Evolutionary conservation across 345 rosid species (phyloP), one percentile per base, ranked within the genome.

Genomic region (Brassica carinata): DNA sequence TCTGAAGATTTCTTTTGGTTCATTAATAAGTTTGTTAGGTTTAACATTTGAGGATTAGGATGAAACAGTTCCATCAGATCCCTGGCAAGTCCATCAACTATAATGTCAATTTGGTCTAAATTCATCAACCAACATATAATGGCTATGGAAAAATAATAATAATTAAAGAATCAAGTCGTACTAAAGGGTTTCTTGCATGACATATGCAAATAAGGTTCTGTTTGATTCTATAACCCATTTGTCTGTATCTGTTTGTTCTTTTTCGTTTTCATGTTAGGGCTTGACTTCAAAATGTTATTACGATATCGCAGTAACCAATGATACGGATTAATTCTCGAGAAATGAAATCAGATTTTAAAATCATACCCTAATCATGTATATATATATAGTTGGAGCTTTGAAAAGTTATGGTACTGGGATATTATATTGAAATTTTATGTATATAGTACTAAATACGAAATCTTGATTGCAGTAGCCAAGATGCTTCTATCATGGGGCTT

Each of bases 181-280:
- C 30, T 64, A 53, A 65, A 58, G 51, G 58, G 17, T 66, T 11
- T 58, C 27, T 66, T 79, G 58, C 66, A 23, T 64, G 57, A 48
- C 57, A 71, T 71, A 71, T 71, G 17, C 57, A 48, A 15, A 78
- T 73, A 55, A 72, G 29, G 40, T 71, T 78, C 76, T 33, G 26
- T 34, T 72, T 19, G 9, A n/a, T 78, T 61, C 23, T 62, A 8
- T 48, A 0, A 29, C 48, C 59, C 4, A 9, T 66, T 79, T 73
- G 74, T 61, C 53, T 79, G 14, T 59, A 73, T 79, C 74, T 67
- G 70, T 67, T 73, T 79, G 78, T 43, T 67, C 64, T 67, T 15
- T 73, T 79, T 30, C 8, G 43, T 65, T 72, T 27, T 63, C 73
- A 19, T 66, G 73, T 38, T 72, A 59, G 74, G 82, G 68, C 30